phyloP scores from a whole-genome alignment of 768 basidiomycete species.

The Auricularia cornea region DNA sequence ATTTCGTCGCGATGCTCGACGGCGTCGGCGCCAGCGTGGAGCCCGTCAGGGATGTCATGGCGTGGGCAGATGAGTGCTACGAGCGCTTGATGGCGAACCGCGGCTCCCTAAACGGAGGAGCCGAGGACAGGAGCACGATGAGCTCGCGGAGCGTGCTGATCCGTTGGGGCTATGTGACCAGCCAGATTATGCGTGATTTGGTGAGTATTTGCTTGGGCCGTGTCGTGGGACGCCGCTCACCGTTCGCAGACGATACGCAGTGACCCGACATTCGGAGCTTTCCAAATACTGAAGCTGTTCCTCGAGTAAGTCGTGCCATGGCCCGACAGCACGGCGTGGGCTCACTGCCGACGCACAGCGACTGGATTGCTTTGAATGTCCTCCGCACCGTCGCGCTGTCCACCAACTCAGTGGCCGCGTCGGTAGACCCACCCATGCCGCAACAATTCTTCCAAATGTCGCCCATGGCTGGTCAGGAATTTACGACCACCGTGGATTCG shows the following conservation, averaged over 20 bases:
- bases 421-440: conserved; percentile 86
- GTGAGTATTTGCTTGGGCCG: conserved; percentile 33
- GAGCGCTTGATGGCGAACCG: conserved; percentile 70
- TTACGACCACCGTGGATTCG: conserved; percentile 52
- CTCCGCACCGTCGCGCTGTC: conserved; percentile 79
- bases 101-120: conserved; percentile 39
- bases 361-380: conserved; percentile 89
- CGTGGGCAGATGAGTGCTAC: conserved; percentile 87
- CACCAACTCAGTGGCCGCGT: conserved; percentile 85
- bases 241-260: conserved; percentile 71
- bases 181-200: conserved; percentile 87
- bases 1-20: conserved; percentile 73
- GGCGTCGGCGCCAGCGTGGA: conserved; percentile 61
- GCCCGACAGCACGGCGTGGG: conserved; percentile 12
- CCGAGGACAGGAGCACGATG: conserved; percentile 73
- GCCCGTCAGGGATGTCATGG: conserved; percentile 80
- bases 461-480: conserved; percentile 86
- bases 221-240: neutral
- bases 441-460: conserved; percentile 81
- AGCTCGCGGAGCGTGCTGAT: conserved; percentile 82
- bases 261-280: conserved; percentile 86
- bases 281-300: conserved; percentile 87
- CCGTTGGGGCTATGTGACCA: conserved; percentile 88
- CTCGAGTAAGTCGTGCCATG: conserved; percentile 55
- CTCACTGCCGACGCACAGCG: conserved; percentile 35